These are phyloP conservation scores for Emericellopsis terricola DNA, from an alignment of 495 filamentous ascomycete genomes.

Conservation along the genomic window DNA sequence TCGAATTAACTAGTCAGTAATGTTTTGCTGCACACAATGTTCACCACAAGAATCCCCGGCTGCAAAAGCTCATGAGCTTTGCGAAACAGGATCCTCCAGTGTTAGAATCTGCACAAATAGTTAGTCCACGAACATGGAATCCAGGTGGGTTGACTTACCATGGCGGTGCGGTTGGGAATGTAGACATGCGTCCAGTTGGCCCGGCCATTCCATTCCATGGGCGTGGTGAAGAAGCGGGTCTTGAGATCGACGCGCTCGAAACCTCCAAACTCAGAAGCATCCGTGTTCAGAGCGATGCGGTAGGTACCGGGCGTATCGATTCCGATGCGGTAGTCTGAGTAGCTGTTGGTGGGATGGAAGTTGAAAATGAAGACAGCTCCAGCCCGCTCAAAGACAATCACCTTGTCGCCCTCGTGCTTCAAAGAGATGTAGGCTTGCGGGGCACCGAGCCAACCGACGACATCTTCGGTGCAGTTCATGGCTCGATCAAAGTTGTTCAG, in stretches of 20 bases:
- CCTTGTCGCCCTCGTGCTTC: constrained; percentile 90
- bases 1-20: too few relatives aligned
- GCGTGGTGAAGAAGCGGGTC: constrained; percentile 80
- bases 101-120: constrained; percentile 10
- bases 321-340: constrained; percentile 81
- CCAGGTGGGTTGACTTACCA: constrained; percentile 39
- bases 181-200: constrained; percentile 88
- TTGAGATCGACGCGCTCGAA: constrained; percentile 54
- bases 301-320: constrained; percentile 76
- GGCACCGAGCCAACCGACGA: constrained; percentile 84
- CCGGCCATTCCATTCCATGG: constrained; percentile 73
- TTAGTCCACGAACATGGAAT: neutral
- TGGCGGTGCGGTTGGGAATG: constrained; percentile 64
- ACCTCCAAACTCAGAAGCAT: constrained; percentile 62
- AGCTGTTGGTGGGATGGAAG: constrained; percentile 78
- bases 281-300: constrained; percentile 69
- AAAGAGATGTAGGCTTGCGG: constrained; percentile 79
- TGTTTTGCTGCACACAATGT: too few relatives aligned
- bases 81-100: constrained; percentile 11
- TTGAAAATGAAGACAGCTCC: constrained; percentile 92
- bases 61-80: constrained; percentile 3
- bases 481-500: constrained; percentile 86
- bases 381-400: constrained; percentile 86
- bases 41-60: too few relatives aligned
- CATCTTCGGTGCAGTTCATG: constrained; percentile 74